Conservation (phyloP, 345 rosid genomes). For the Stellera chamaejasme region DNA sequence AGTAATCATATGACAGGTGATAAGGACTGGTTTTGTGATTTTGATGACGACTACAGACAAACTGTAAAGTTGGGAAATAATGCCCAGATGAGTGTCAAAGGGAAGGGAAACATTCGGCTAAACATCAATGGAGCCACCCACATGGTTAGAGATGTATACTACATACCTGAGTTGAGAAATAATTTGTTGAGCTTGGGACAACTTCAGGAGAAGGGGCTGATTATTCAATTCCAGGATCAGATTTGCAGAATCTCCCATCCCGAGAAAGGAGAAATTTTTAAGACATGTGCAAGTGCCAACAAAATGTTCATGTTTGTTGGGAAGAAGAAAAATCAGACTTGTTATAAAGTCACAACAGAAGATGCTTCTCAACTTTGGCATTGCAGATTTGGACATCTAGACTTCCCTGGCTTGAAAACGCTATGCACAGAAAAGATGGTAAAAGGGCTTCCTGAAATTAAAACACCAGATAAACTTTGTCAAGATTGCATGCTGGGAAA, state of each 20-base stretch:
- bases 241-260: neutral
- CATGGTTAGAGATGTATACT: slow-evolving; percentile 7
- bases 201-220: neutral
- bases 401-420: slow-evolving; percentile 1
- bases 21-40: no score
- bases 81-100: no score
- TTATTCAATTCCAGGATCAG: neutral
- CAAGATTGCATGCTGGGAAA: neutral
- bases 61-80: no score
- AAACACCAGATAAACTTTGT: slow-evolving; percentile 1
- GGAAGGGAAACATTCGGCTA: no score
- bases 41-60: no score
- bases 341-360: neutral
- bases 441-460: slow-evolving; percentile 4
- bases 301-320: neutral
- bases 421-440: neutral
- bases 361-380: slow-evolving; percentile 6
- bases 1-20: no score
- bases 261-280: neutral
- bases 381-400: slow-evolving; percentile 5
- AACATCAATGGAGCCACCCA: neutral
- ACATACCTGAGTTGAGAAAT: slow-evolving; percentile 6
- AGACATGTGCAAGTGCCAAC: neutral
- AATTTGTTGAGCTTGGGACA: slow-evolving; percentile 5
- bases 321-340: neutral